Percentiles rank a stretch among this genome's conserved stretches.
Conservation (phyloP, 2,329 filamentous ascomycete species). For the Alternaria dauci region DNA sequence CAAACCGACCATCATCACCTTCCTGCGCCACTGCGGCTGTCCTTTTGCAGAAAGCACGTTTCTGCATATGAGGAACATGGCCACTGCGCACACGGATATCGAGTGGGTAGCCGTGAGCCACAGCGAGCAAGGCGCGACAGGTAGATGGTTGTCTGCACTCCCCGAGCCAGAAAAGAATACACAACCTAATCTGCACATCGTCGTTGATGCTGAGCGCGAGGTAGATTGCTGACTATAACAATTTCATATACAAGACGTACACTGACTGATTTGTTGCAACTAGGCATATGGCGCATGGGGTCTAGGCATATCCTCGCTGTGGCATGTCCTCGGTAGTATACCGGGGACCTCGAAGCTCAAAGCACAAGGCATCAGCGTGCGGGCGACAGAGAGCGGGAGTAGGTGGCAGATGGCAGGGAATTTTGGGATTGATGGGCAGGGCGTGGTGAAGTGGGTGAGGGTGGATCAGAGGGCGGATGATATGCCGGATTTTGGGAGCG, state of each 20-base stretch:
- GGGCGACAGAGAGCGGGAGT: conserved; percentile 70
- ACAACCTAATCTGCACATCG: conserved; percentile 65
- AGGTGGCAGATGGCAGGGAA: conserved; percentile 74
- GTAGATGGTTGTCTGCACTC: conserved; percentile 45
- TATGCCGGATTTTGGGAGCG: conserved; percentile 61
- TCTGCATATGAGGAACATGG: conserved; percentile 41
- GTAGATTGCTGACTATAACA: too few relatives aligned
- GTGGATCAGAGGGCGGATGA: conserved; percentile 61
- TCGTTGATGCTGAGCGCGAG: conserved; percentile 68
- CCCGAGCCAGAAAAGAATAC: conserved; percentile 28
- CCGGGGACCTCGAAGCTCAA: conserved; percentile 66
- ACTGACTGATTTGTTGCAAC: too few relatives aligned
- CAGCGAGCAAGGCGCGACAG: conserved; percentile 42
- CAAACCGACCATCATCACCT: conserved; percentile 69
- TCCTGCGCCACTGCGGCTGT: conserved; percentile 77
- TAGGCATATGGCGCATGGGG: conserved; percentile 70
- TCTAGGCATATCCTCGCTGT: conserved; percentile 66
- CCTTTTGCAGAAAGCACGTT: conserved; percentile 75
- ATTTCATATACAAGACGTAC: too few relatives aligned
- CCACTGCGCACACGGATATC: conserved; percentile 34
- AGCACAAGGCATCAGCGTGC: conserved; percentile 71
- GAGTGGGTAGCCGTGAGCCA: conserved; percentile 50
- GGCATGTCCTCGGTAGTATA: conserved; percentile 68
- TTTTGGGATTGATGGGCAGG: conserved; percentile 66
- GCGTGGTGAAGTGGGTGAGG: conserved; percentile 63